These are phyloP conservation scores for Ustilago vetiveriae DNA, from an alignment of 1,284 basidiomycete genomes.

Conservation along the genomic window DNA sequence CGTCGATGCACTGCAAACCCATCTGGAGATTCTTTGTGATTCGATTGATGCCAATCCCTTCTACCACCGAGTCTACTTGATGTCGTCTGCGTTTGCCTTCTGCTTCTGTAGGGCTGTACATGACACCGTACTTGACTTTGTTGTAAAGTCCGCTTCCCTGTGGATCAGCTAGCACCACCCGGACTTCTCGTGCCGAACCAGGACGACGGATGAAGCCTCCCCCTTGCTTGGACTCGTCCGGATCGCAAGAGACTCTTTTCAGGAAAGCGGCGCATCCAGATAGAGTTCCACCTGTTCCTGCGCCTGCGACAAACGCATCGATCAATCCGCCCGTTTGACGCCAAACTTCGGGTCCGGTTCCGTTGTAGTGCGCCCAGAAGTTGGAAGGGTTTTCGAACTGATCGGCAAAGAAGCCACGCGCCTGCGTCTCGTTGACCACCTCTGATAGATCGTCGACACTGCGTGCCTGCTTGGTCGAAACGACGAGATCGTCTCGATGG, in stretches of 20 bases:
- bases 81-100: slow-evolving; percentile 94
- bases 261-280: slow-evolving; percentile 84
- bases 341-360: slow-evolving; percentile 96
- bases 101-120: slow-evolving; percentile 89
- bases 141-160: slow-evolving; percentile 95
- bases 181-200: slow-evolving; percentile 30
- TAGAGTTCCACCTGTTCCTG: slow-evolving; percentile 95
- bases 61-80: slow-evolving; percentile 71
- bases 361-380: slow-evolving; percentile 85
- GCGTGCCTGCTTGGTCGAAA: slow-evolving; percentile 27
- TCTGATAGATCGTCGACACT: slow-evolving; percentile 19
- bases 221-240: slow-evolving; percentile 23
- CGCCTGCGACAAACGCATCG: slow-evolving; percentile 91
- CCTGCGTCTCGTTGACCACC: slow-evolving; percentile 37
- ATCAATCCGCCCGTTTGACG: slow-evolving; percentile 84
- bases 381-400: slow-evolving; percentile 84
- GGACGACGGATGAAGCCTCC: slow-evolving; percentile 22
- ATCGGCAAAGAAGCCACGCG: slow-evolving; percentile 79
- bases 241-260: slow-evolving; percentile 69
- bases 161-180: slow-evolving; percentile 81
- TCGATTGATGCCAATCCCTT: slow-evolving; percentile 75
- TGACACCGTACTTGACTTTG: slow-evolving; percentile 79
- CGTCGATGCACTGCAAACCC: slow-evolving; percentile 59
- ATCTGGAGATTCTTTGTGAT: slow-evolving; percentile 61
- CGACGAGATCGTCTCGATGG: slow-evolving; percentile 49